Percentiles rank a stretch among this genome's conserved stretches.
Conservation (phyloP, 768 basidiomycete species). For the Lyophyllum atratum region DNA sequence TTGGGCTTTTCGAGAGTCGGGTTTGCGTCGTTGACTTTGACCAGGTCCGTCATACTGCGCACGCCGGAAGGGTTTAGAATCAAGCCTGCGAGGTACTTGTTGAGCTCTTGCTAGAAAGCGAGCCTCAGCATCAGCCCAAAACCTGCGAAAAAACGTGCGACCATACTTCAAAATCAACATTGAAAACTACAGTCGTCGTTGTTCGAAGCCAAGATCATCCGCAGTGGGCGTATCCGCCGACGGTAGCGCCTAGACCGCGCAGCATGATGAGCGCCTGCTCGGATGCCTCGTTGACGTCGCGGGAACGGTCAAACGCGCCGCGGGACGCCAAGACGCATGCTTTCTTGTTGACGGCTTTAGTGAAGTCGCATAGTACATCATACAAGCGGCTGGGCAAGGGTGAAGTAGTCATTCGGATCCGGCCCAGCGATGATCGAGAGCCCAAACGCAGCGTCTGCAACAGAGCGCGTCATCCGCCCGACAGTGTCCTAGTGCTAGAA, state of each 20-base stretch:
- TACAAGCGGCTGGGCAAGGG: too few species aligned
- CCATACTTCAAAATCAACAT: constrained; percentile 59
- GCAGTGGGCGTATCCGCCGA: constrained; percentile 61
- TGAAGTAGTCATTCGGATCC: constrained; percentile 47
- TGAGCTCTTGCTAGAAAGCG: constrained; percentile 47
- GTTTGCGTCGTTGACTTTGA: constrained; percentile 56
- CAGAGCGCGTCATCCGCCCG: constrained; percentile 54
- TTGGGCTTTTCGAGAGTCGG: constrained; percentile 48
- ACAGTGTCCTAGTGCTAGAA: constrained; percentile 60
- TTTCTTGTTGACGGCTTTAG: constrained; percentile 50
- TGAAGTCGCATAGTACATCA: constrained; percentile 65
- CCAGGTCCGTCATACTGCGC: constrained; percentile 55
- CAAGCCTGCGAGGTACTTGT: constrained; percentile 47
- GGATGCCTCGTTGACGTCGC: constrained; percentile 38
- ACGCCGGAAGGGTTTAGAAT: constrained; percentile 58
- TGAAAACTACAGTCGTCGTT: constrained; percentile 57
- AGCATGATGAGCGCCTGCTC: constrained; percentile 40
- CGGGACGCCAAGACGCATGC: constrained; percentile 58
- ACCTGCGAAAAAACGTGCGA: background rate
- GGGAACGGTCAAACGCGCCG: constrained; percentile 38
- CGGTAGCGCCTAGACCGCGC: constrained; percentile 42
- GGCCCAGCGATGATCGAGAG: constrained; percentile 20
- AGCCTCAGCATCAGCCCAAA: background rate
- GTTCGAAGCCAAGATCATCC: constrained; percentile 46
- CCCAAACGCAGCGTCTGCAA: constrained; percentile 56